phyloP scores from a whole-genome alignment of 2,329 filamentous ascomycete species.

The Neonectria magnoliae region DNA sequence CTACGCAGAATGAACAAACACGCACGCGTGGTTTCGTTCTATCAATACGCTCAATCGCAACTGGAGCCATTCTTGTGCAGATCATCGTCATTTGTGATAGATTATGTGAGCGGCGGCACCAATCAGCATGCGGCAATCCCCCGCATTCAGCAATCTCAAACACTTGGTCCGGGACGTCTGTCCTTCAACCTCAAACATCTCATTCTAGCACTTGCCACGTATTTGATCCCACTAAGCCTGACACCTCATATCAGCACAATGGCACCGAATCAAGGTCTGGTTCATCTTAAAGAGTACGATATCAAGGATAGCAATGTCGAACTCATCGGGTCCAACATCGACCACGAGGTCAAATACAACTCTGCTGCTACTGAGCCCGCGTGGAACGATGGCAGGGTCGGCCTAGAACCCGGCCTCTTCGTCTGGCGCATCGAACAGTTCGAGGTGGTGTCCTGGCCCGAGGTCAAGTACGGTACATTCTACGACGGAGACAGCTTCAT shows the following conservation, averaged over 20 bases:
- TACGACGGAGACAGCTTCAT: conserved; percentile 77
- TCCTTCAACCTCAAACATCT: not conserved
- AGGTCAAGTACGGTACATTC: conserved; percentile 66
- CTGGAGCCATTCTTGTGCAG: not conserved
- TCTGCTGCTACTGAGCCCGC: conserved; percentile 73
- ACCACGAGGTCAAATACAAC: conserved; percentile 74
- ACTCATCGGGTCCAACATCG: conserved; percentile 70
- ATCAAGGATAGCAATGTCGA: conserved; percentile 76
- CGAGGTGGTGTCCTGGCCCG: conserved; percentile 69
- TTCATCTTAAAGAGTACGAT: conserved; percentile 72
- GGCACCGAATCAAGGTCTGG: conserved; percentile 69
- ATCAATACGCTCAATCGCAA: too few species aligned
- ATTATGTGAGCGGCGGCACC: conserved; percentile 24
- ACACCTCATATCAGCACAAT: conserved; percentile 49
- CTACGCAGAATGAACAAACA: not conserved
- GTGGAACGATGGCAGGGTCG: conserved; percentile 69
- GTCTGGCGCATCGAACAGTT: conserved; percentile 77
- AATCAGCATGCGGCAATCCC: conserved; percentile 33
- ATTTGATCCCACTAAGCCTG: not conserved
- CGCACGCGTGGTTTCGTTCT: too few species aligned
- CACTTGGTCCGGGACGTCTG: not conserved
- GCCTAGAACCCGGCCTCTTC: conserved; percentile 62
- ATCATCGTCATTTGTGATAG: not conserved
- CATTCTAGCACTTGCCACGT: not conserved
- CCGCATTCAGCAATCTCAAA: conserved; percentile 34